Base-by-base conservation (phyloP, 352 stramenopile species). In the Phytophthora pluvialis region DNA sequence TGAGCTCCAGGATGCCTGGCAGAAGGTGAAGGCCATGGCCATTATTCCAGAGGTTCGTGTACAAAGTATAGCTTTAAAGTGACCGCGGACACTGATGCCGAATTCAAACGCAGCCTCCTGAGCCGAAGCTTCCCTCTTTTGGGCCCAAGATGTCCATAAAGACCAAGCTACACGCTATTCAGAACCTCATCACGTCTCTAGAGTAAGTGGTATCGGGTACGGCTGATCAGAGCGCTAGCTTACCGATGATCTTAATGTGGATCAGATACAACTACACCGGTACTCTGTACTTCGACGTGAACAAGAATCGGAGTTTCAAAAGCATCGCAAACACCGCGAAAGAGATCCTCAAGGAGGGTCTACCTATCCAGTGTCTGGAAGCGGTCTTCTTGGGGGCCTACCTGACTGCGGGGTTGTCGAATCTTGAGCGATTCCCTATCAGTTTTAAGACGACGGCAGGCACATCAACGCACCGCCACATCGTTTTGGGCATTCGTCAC, bases 341-440 rank as follows among this genome's bases (percentile, higher is more conserved):
- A 53, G 88, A 96, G 12, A 97, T 96, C 45, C 65, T 92, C 21
- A 80, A 78, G 43, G 84, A 97, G 26, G 72, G 79, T n/a, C 62
- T 97, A 16, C 87, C 89, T 25, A 97, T 96, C 47, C 88, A 96
- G 59, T 97, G 88, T 67, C 77, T 97, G 7, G 89, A 97, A 73
- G 89, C 85, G 2, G 86, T 97, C 4, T 97, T 97, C 47, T 67
- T 97, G 11, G 85, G 67, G 3, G 78, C 83, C 5, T 95, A 95
- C 43, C 64, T 97, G 28, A 97, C 88, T 5, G 77, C 88, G 3
- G 85, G 76, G 4, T 52, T 91, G 5, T 44, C 61, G 1, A 82
- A 93, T 29, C 69, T 95, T 13, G 83, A 93, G 29, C 83, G 88
- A 18, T 91, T 96, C 46, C 88, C 89, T 1, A 81, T 97, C 44